phyloP scores from a whole-genome alignment of 1,284 basidiomycete genomes.

The Cryptococcus amylolentus region DNA sequence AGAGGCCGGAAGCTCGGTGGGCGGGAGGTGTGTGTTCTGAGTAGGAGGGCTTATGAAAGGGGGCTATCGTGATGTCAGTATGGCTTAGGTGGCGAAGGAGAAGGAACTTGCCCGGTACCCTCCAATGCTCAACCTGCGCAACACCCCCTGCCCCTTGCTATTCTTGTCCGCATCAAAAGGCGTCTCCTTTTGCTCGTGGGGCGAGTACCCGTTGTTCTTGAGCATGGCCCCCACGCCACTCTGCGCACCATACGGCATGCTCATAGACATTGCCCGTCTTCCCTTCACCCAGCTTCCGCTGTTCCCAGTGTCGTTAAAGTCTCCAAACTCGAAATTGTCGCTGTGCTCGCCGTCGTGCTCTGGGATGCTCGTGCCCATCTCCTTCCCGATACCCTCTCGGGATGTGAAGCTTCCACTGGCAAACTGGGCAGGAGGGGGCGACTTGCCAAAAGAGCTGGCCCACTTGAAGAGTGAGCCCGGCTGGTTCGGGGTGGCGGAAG shows the following conservation, averaged over 20 bases:
- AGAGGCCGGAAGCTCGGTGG: constrained; percentile 6
- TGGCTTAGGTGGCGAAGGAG: not conserved
- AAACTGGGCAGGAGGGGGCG: constrained; percentile 2
- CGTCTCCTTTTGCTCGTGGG: not conserved
- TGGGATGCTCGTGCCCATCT: constrained; percentile 6
- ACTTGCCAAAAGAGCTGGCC: constrained; percentile 10
- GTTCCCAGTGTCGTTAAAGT: constrained; percentile 28
- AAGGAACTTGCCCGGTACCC: constrained; percentile 30
- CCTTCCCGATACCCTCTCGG: not conserved
- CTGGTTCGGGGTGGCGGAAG: constrained; percentile 6
- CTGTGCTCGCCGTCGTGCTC: constrained; percentile 30
- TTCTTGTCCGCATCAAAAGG: constrained; percentile 34
- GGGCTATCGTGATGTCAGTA: constrained; percentile 9
- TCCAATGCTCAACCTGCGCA: constrained; percentile 39
- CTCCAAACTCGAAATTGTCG: constrained; percentile 41
- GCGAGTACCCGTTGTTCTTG: constrained; percentile 1
- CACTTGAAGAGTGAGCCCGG: constrained; percentile 13
- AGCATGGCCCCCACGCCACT: constrained; percentile 24
- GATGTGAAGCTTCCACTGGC: not conserved
- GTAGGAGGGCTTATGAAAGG: constrained; percentile 23
- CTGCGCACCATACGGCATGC: constrained; percentile 3
- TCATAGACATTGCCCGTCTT: constrained; percentile 33
- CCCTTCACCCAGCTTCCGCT: constrained; percentile 28
- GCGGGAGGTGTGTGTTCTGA: constrained; percentile 7
- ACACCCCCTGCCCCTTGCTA: constrained; percentile 40